These are phyloP conservation scores for Wickerhamiella sergipiensis DNA, from an alignment of 805 yeast species.

Conservation along the genomic window DNA sequence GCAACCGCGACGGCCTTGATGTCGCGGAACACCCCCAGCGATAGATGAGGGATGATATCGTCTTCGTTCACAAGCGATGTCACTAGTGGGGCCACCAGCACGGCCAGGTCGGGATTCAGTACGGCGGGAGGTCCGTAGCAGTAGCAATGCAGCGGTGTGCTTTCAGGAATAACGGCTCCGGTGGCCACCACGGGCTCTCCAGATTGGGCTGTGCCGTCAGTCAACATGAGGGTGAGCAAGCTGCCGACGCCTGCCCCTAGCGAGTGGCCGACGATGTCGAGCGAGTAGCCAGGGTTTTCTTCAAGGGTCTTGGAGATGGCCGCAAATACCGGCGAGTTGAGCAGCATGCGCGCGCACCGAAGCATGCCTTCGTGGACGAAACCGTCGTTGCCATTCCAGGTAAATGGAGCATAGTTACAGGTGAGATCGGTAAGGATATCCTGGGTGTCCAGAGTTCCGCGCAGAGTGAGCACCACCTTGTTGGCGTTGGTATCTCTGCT, in stretches of 20 bases:
- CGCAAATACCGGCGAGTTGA: slow-evolving; percentile 17
- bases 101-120: slow-evolving; percentile 18
- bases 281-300: slow-evolving; percentile 20
- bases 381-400: slow-evolving; percentile 19
- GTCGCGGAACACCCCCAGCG: slow-evolving; percentile 23
- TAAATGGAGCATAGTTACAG: slow-evolving; percentile 21
- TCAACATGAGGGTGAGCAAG: slow-evolving; percentile 19
- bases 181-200: too few relatives aligned
- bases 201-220: slow-evolving; percentile 7
- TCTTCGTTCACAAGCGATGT: slow-evolving; percentile 23
- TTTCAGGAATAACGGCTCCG: slow-evolving; percentile 11
- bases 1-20: slow-evolving; percentile 20
- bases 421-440: slow-evolving; percentile 24
- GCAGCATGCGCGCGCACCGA: slow-evolving; percentile 18
- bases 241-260: slow-evolving; percentile 26
- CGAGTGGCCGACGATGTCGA: slow-evolving; percentile 25
- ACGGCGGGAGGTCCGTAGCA: slow-evolving; percentile 25
- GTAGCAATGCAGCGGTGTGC: slow-evolving; percentile 19
- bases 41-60: slow-evolving; percentile 24
- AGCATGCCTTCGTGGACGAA: slow-evolving; percentile 25
- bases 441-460: slow-evolving; percentile 24
- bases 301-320: slow-evolving; percentile 19
- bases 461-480: slow-evolving; percentile 22
- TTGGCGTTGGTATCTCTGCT: slow-evolving; percentile 22
- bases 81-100: slow-evolving; percentile 16